Conservation (phyloP, 768 basidiomycete genomes). For the Lentinula sp. region DNA sequence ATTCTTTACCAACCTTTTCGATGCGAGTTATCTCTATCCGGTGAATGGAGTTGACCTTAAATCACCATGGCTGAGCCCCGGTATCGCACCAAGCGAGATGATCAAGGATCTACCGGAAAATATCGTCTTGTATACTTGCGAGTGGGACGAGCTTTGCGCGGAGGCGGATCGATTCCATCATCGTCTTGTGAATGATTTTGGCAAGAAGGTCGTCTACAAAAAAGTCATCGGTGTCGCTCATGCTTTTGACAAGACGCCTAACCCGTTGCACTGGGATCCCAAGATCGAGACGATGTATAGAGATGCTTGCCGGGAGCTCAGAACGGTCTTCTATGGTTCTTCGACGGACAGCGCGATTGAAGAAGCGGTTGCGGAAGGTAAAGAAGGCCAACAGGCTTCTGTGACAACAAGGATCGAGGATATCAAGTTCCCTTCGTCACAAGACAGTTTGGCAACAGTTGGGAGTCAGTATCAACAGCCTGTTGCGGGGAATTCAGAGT, state of each 20-base stretch:
- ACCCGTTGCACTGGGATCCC: slow-evolving; percentile 4
- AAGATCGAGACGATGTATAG: slow-evolving; percentile 6
- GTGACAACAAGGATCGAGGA: slow-evolving; percentile 2
- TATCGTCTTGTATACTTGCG: slow-evolving; percentile 6
- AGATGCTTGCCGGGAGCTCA: slow-evolving; percentile 5
- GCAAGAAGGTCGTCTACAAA: slow-evolving; percentile 5
- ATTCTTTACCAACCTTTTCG: slow-evolving; percentile 9
- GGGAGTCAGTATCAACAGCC: background rate
- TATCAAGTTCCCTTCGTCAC: background rate
- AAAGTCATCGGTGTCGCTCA: slow-evolving; percentile 3
- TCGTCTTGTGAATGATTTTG: slow-evolving; percentile 4
- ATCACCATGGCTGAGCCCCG: slow-evolving; percentile 6
- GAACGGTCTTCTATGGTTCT: slow-evolving; percentile 7
- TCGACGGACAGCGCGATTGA: background rate
- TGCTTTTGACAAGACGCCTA: slow-evolving; percentile 5
- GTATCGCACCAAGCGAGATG: slow-evolving; percentile 4
- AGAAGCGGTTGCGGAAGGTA: background rate
- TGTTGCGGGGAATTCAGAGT: background rate
- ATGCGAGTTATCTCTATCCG: slow-evolving; percentile 4
- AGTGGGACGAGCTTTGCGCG: slow-evolving; percentile 5
- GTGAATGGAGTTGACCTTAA: slow-evolving; percentile 1
- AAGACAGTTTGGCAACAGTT: slow-evolving; percentile 5
- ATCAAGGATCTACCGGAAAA: slow-evolving; percentile 3
- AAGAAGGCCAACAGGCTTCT: slow-evolving; percentile 2
- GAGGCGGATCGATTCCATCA: slow-evolving; percentile 2